phyloP scores from a whole-genome alignment of 2,329 filamentous ascomycete species.

The Orbilia quercus region DNA sequence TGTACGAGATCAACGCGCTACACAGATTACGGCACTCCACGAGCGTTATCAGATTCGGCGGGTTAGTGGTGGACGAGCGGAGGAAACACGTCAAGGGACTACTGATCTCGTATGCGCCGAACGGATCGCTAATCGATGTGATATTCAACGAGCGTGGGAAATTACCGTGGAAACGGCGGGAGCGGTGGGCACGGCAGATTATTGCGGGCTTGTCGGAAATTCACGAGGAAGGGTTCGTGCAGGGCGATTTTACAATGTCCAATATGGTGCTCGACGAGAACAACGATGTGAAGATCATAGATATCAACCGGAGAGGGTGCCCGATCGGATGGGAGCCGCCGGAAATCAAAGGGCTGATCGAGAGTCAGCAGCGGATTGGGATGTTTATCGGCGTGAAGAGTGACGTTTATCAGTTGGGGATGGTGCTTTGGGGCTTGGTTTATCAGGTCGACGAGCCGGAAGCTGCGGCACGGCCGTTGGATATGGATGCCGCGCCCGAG shows the following conservation, averaged over 20 bases:
- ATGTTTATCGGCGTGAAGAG: slow-evolving; percentile 99
- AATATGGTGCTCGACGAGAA: slow-evolving; percentile 92
- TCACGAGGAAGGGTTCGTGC: slow-evolving; percentile 94
- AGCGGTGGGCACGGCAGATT: slow-evolving; percentile 91
- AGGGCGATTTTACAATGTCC: slow-evolving; percentile 95
- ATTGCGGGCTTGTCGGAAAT: slow-evolving; percentile 89
- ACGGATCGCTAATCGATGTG: slow-evolving; percentile 88
- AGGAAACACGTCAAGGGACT: slow-evolving; percentile 82
- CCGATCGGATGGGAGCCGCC: slow-evolving; percentile 98
- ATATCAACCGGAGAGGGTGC: slow-evolving; percentile 97
- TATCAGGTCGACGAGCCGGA: slow-evolving; percentile 92
- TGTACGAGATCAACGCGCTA: slow-evolving; percentile 98
- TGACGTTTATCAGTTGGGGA: slow-evolving; percentile 93
- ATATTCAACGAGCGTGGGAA: slow-evolving; percentile 77
- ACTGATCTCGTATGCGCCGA: slow-evolving; percentile 85
- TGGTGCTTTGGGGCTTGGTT: slow-evolving; percentile 94
- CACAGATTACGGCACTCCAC: slow-evolving; percentile 77
- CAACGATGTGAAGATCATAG: slow-evolving; percentile 93
- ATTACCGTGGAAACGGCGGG: slow-evolving; percentile 76
- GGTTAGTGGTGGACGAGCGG: slow-evolving; percentile 84
- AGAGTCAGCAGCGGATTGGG: slow-evolving; percentile 86
- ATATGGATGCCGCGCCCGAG: slow-evolving; percentile 68
- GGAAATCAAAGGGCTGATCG: slow-evolving; percentile 84
- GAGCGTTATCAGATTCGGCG: slow-evolving; percentile 86
- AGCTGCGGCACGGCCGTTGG: slow-evolving; percentile 76